A percentile compares a stretch with the other conserved stretches of the same genome.
These are phyloP conservation scores for Penicillium psychrofluorescens DNA, from an alignment of 495 filamentous ascomycete genomes.

Conservation along the genomic window DNA sequence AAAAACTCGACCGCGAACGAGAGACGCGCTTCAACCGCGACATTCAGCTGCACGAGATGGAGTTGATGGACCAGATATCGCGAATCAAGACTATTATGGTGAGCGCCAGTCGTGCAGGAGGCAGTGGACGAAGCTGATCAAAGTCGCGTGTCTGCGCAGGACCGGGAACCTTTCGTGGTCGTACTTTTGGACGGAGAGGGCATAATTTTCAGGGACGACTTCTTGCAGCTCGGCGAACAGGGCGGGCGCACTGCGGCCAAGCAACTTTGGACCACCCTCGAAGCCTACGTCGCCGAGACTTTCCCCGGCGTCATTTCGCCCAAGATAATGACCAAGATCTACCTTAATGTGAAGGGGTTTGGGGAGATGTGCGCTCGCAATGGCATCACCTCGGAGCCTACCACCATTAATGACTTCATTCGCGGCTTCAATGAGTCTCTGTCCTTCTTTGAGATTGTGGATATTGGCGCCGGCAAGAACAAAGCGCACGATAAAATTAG, in stretches of 20 bases:
- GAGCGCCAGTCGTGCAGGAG: slow-evolving; percentile 4
- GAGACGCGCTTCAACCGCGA: slow-evolving; percentile 51
- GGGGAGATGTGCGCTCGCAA: slow-evolving; percentile 49
- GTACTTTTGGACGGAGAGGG: slow-evolving; percentile 74
- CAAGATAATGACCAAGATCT: slow-evolving; percentile 61
- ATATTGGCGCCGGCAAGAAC: slow-evolving; percentile 64
- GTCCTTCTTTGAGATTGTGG: slow-evolving; percentile 65
- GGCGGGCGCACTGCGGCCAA: slow-evolving; percentile 68
- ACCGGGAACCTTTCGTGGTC: slow-evolving; percentile 66
- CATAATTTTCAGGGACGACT: slow-evolving; percentile 65
- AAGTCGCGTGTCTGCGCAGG: slow-evolving; percentile 32
- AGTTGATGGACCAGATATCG: slow-evolving; percentile 45
- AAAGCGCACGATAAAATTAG: slow-evolving; percentile 66
- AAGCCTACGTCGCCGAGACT: slow-evolving; percentile 37
- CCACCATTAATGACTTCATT: slow-evolving; percentile 58
- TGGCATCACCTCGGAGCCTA: slow-evolving; percentile 47
- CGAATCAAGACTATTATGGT: slow-evolving; percentile 46
- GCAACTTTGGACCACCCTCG: slow-evolving; percentile 49
- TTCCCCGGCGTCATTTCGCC: slow-evolving; percentile 41
- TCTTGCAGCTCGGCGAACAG: slow-evolving; percentile 54
- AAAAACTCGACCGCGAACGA: slow-evolving; percentile 45
- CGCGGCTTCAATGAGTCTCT: slow-evolving; percentile 70
- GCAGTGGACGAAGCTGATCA: background rate
- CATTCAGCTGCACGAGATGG: slow-evolving; percentile 45
- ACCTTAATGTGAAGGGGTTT: slow-evolving; percentile 61